Conservation (phyloP, 345 rosid species). For the Populus davidiana region DNA sequence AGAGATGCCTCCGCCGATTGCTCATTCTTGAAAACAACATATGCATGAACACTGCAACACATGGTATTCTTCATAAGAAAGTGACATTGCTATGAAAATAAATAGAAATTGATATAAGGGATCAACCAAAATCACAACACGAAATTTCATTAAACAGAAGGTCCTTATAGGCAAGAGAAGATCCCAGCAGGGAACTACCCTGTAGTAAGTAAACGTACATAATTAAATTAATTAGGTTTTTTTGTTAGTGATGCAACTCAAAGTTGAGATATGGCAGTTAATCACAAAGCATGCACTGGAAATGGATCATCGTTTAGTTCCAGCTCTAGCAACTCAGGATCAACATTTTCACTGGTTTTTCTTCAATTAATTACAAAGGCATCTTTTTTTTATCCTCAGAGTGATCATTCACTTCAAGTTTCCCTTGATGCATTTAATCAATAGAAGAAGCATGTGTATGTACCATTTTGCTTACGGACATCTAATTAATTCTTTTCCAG, state of each 20-base stretch:
- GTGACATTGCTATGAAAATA: background rate
- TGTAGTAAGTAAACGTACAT: background rate
- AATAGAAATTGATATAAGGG: background rate
- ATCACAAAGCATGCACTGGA: background rate
- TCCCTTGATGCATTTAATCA: too few species aligned
- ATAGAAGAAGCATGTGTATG: too few species aligned
- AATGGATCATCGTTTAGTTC: background rate
- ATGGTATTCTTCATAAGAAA: conserved; percentile 9
- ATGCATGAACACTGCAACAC: conserved; percentile 81
- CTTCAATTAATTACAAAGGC: background rate
- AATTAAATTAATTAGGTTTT: too few species aligned
- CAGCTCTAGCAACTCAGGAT: background rate
- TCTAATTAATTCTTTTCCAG: background rate
- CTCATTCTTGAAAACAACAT: conserved; percentile 78
- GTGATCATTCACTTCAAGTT: background rate
- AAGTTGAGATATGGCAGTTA: background rate
- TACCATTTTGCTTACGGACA: background rate
- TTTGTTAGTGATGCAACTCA: background rate
- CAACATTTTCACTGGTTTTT: background rate
- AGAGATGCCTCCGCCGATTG: conserved; percentile 79
- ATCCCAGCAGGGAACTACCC: background rate
- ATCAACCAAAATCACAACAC: background rate
- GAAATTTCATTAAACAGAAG: background rate
- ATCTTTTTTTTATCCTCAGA: background rate
- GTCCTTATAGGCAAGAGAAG: background rate